Evolutionary conservation across 2,329 filamentous ascomycete species (phyloP).

Genomic region (Davidsoniella neocaledoniae): DNA sequence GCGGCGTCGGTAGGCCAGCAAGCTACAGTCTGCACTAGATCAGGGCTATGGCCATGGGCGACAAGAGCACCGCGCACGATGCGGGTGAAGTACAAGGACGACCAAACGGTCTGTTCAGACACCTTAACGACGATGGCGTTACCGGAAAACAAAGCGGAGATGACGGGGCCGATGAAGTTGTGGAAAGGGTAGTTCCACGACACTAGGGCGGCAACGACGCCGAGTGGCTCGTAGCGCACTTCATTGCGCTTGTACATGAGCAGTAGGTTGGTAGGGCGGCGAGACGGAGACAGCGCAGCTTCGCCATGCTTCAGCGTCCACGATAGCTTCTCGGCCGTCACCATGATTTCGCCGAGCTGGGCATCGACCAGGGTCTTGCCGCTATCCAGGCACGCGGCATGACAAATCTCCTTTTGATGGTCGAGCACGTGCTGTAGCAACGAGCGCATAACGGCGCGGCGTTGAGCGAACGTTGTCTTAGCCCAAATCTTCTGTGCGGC

Average conservation of each 20-base stretch:
- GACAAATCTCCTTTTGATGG: slow-evolving; percentile 75
- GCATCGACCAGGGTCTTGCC: slow-evolving; percentile 96
- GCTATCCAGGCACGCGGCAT: slow-evolving; percentile 74
- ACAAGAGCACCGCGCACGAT: slow-evolving; percentile 65
- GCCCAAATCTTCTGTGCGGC: slow-evolving; percentile 65
- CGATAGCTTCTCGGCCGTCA: slow-evolving; percentile 81
- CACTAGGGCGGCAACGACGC: slow-evolving; percentile 80
- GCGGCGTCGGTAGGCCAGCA: slow-evolving; percentile 78
- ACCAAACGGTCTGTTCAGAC: slow-evolving; percentile 93
- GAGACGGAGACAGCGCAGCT: slow-evolving; percentile 52
- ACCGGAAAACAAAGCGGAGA: slow-evolving; percentile 77
- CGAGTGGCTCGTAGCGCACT: slow-evolving; percentile 79
- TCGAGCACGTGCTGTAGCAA: slow-evolving; percentile 72
- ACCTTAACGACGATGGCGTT: slow-evolving; percentile 88
- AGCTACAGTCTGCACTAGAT: slow-evolving; percentile 67
- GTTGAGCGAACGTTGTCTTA: slow-evolving; percentile 57
- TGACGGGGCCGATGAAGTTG: slow-evolving; percentile 81
- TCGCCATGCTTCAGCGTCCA: slow-evolving; percentile 92
- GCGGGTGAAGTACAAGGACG: slow-evolving; percentile 60
- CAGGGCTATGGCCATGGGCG: slow-evolving; percentile 66
- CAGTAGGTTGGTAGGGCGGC: slow-evolving; percentile 71
- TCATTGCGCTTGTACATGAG: slow-evolving; percentile 93
- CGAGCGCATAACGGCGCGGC: slow-evolving; percentile 63
- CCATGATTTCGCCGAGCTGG: slow-evolving; percentile 81
- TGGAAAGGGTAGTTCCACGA: slow-evolving; percentile 98